Conservation (phyloP, 2,329 filamentous ascomycete genomes). For the Thelonectria discophora region DNA sequence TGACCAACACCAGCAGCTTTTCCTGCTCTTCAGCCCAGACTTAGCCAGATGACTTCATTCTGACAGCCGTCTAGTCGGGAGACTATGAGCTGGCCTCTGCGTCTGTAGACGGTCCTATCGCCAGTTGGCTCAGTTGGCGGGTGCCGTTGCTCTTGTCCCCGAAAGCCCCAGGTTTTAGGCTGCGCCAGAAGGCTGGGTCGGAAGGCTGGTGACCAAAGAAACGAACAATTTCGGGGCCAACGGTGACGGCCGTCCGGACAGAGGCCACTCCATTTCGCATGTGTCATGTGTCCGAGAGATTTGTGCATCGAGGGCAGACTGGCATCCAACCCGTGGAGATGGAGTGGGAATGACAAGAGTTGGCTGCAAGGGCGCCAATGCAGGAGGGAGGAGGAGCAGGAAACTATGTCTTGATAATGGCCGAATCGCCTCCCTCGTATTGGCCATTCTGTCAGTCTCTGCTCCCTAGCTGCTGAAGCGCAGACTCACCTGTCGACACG, state of each 20-base stretch:
- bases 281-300: constrained; percentile 16
- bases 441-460: constrained; percentile 29
- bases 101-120: neutral
- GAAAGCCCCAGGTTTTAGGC: constrained; percentile 15
- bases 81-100: neutral
- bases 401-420: constrained; percentile 6
- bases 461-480: constrained; percentile 32
- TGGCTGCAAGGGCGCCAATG: constrained; percentile 2
- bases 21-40: constrained; percentile 8
- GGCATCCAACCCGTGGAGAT: constrained; percentile 1
- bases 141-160: constrained; percentile 1
- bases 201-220: constrained; percentile 11
- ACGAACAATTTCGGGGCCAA: constrained; percentile 11
- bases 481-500: constrained; percentile 29
- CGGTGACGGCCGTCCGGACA: constrained; percentile 3
- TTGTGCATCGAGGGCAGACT: constrained; percentile 2
- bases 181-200: constrained; percentile 10
- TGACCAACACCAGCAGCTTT: neutral
- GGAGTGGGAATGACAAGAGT: neutral
- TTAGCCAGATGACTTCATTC: constrained; percentile 6
- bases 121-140: constrained; percentile 2
- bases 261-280: constrained; percentile 14
- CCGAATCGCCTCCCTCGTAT: constrained; percentile 27
- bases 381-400: constrained; percentile 17
- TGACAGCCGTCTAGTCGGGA: constrained; percentile 12